Base-by-base conservation (phyloP, 176 grass and related monocot genomes). In the Carex parvula region DNA sequence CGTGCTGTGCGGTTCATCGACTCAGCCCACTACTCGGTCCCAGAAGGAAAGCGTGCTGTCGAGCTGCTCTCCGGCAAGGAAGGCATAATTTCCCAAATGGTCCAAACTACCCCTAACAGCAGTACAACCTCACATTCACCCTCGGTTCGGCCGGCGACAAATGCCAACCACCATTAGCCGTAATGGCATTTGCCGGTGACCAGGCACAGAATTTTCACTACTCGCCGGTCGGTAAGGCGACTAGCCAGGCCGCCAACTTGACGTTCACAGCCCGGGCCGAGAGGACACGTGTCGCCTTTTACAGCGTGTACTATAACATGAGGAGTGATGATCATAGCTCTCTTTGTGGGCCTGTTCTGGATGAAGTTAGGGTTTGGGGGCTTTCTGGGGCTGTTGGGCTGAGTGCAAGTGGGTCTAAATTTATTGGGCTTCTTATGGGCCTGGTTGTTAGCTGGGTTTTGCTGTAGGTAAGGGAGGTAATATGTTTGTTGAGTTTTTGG, bases 21-120 rank as follows among this genome's bases (percentile, higher is more conserved):
- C 90, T 95, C 88, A 8, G 78, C 88, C 54, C 87, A 99, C 76
- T 99, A 93, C 93, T 65, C 67, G 7, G 91, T 99, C 63, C 93
- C 97, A 13, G 90, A 94, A 29, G 97, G 97, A 11, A 96, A 99
- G 83, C 97, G 97, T 0, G 97, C 97, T 3, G 79, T 99, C 61
- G 97, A 99, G 88, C 91, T 99, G 33, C 93, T 99, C 64, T 96
- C 97, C 0, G 93, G 97, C 64, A 99, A 99, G 84, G 97, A 99
- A 81, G 97, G 97, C 60, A 96, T 99, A 78, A 92, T 99, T 88
- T 96, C 97, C 56, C 97, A 96, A 87, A 99, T 99, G 97, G 93
- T 96, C 5, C 88, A 93, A 87, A 95, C 93, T 3, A 94, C 91
- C 3, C 93, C 97, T 64, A 74, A 94, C 77, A 99, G 85, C 80